These are phyloP conservation scores for Fraxinus greggii DNA, from an alignment of 305 asterid genomes.

Conservation along the genomic window DNA sequence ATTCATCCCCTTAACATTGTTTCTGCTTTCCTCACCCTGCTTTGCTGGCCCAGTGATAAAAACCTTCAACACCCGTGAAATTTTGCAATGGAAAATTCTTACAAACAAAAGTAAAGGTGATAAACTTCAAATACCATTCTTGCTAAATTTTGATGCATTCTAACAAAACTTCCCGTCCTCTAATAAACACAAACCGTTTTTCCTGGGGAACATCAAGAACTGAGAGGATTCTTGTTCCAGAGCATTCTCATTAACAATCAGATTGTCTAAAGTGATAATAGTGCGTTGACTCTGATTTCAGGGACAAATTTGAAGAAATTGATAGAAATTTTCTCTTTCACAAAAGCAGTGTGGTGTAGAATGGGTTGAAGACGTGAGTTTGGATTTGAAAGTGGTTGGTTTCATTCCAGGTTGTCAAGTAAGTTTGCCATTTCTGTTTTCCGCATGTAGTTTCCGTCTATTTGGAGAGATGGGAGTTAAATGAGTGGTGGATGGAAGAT, in stretches of 20 bases:
- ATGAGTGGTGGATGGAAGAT: background rate
- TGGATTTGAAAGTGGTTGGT: background rate
- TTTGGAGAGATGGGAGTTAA: background rate
- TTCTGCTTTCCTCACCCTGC: slow-evolving; percentile 85
- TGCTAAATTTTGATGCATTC: background rate
- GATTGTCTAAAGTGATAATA: background rate
- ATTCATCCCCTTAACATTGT: slow-evolving; percentile 83
- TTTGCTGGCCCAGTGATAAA: slow-evolving; percentile 75
- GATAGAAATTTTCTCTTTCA: background rate
- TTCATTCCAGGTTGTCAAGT: background rate
- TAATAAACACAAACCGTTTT: slow-evolving; percentile 90
- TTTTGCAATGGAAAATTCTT: background rate
- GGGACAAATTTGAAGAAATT: background rate
- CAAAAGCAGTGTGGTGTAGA: background rate
- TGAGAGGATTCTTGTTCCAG: slow-evolving; percentile 78
- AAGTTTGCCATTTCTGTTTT: background rate
- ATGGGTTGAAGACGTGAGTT: background rate
- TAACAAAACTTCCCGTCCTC: slow-evolving; percentile 53
- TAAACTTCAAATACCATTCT: background rate
- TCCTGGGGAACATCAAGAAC: slow-evolving; percentile 80
- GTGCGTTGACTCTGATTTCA: background rate
- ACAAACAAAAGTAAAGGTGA: background rate
- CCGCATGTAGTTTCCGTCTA: background rate
- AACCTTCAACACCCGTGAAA: slow-evolving; percentile 46
- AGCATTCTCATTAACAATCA: slow-evolving; percentile 43